Base-by-base conservation (phyloP, 768 basidiomycete genomes). In the Cyclocybe aegerita region DNA sequence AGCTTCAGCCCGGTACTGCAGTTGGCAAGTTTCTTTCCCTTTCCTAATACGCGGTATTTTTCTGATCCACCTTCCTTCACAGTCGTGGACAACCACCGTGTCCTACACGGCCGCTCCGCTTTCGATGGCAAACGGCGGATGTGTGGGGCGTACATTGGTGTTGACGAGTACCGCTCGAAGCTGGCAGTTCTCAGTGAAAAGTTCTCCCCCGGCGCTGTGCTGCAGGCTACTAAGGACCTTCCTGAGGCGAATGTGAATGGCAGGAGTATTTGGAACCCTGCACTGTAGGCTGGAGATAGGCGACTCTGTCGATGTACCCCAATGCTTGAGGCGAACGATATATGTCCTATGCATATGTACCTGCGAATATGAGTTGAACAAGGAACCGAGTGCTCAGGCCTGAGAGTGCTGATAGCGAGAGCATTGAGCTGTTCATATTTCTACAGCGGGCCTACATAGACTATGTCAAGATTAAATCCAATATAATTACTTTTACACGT, bases 111-210 rank as follows among this genome's bases (percentile, higher is more conserved):
- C 9, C 85, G 96, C n/a, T 92, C 93, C 0, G 81, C 85, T 1
- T 98, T 97, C 63, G 78, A 81, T 9, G 96, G 96, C 9, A 82
- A 82, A 65, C 82, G 96, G 3, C 80, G 90, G 1, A 92, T 99
- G 84, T 98, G 96, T 61, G 96, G 96, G 2, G 97, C 96, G 0
- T 99, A 99, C 65, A 81, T 98, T 50, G 90, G 91, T 0, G 74
- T 81, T 9, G 96, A 99, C 65, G 97, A 99, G 64, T 98, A 86
- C 65, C 77, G 79, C 35, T 94, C 93, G 0, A 86, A 86, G 57
- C 72, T 96, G 9, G 76, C 79, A 1, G 85, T 88, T 9, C 71
- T 91, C 6, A 69, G 63, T 32, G 87, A 90, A 65, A 77, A 73
- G 52, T 88, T 83, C 53, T 69, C 70, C 3, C 64, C 72, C 15